Percentiles rank a stretch among this genome's conserved stretches.
Evolutionary conservation across 2,329 filamentous ascomycete genomes (phyloP).

Genomic region (Dothiorella sarmentorum): DNA sequence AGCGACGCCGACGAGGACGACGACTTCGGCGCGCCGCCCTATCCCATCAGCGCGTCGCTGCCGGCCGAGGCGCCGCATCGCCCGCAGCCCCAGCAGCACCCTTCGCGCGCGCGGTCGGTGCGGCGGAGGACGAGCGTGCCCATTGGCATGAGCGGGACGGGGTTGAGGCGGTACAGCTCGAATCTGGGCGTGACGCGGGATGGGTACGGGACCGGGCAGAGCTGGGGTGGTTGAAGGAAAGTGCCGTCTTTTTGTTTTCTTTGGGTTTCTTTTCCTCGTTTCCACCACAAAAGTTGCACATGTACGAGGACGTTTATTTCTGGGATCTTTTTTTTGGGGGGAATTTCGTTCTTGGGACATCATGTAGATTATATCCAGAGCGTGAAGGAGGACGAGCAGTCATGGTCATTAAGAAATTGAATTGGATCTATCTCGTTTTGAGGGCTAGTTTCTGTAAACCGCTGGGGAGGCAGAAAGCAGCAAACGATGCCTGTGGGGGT

Average conservation of each 20-base stretch:
- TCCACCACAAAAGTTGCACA: not conserved
- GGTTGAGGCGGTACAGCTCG: slow-evolving; percentile 44
- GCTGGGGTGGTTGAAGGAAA: slow-evolving; percentile 11
- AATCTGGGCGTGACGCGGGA: slow-evolving; percentile 42
- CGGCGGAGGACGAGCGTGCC: slow-evolving; percentile 42
- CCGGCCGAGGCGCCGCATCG: slow-evolving; percentile 18
- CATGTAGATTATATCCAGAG: not conserved
- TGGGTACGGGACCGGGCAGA: slow-evolving; percentile 22
- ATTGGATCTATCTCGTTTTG: not conserved
- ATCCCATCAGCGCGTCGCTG: not conserved
- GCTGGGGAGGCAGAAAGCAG: too few species aligned
- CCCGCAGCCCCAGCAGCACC: slow-evolving; percentile 19
- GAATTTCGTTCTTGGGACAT: not conserved
- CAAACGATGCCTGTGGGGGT: too few species aligned
- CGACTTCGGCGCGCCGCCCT: slow-evolving; percentile 15
- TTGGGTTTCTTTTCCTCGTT: not conserved
- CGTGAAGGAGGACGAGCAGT: not conserved
- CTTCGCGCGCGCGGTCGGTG: slow-evolving; percentile 25
- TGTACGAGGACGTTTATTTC: too few species aligned
- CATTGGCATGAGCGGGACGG: slow-evolving; percentile 42
- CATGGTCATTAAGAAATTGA: not conserved
- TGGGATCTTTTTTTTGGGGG: too few species aligned
- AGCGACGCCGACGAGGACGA: slow-evolving; percentile 27
- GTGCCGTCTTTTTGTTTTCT: not conserved
- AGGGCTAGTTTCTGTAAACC: too few species aligned